A percentile compares a stretch with the other conserved stretches of the same genome.
These are phyloP conservation scores for Tricholoma sp. DNA, from an alignment of 768 basidiomycete genomes.

Conservation along the genomic window DNA sequence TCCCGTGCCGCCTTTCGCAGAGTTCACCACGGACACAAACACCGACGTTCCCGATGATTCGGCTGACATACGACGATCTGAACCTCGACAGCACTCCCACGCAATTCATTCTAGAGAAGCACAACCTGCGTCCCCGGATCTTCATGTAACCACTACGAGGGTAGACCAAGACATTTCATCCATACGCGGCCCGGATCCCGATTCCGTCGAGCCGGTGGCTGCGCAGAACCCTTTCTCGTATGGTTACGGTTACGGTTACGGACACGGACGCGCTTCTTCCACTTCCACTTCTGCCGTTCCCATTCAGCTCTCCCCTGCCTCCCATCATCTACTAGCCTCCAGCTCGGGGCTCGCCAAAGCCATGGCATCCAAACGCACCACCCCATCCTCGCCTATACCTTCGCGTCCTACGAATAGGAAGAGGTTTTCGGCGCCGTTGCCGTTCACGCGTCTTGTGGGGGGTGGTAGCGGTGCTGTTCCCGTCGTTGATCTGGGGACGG, in stretches of 20 bases:
- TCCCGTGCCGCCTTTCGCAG: not conserved
- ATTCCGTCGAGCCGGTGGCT: not conserved
- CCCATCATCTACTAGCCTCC: not conserved
- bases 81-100: not conserved
- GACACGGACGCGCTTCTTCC: not conserved
- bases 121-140: not conserved
- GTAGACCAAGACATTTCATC: not conserved
- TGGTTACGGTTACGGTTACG: not conserved
- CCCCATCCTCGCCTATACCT: not conserved
- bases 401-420: not conserved
- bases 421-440: slow-evolving; percentile 5
- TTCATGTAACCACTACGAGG: not conserved
- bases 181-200: not conserved
- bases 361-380: not conserved
- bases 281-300: slow-evolving; percentile 34
- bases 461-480: not conserved
- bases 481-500: slow-evolving; percentile 10
- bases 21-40: not conserved
- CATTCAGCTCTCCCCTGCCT: slow-evolving; percentile 42
- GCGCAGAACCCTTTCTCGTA: not conserved
- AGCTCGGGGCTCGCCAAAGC: slow-evolving; percentile 3
- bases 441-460: slow-evolving; percentile 1
- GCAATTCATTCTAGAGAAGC: too few species aligned
- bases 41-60: not conserved
- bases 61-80: not conserved